Evolutionary conservation across 495 filamentous ascomycete species (phyloP).

Genomic region (Neurospora sp.): DNA sequence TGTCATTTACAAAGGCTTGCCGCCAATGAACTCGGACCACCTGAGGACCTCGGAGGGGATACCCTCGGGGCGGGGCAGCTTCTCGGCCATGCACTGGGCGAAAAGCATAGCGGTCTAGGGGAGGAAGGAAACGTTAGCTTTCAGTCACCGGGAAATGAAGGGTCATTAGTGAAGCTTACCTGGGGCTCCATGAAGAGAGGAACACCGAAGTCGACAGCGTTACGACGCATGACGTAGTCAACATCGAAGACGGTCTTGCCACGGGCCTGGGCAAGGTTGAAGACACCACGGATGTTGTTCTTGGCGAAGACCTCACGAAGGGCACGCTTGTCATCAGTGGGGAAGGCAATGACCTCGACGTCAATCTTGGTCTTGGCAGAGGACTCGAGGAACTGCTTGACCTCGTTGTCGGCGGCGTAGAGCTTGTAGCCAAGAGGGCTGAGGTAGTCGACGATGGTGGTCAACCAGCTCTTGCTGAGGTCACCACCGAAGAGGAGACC

Average conservation of each 20-base stretch:
- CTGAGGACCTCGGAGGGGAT: conserved; percentile 82
- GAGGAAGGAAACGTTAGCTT: conserved; percentile 14
- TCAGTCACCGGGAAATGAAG: neutral
- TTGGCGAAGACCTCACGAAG: conserved; percentile 94
- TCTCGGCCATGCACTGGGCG: conserved; percentile 90
- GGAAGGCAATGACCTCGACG: conserved; percentile 94
- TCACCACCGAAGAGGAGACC: conserved; percentile 92
- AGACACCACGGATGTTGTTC: conserved; percentile 89
- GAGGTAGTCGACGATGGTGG: conserved; percentile 71
- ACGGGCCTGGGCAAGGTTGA: conserved; percentile 81
- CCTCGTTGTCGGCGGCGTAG: conserved; percentile 68
- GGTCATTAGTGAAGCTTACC: conserved; percentile 45
- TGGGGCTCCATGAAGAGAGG: conserved; percentile 98
- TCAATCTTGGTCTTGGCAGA: conserved; percentile 50
- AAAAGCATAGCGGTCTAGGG: conserved; percentile 85
- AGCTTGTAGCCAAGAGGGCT: conserved; percentile 87
- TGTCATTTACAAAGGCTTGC: conserved; percentile 66
- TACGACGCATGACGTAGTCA: conserved; percentile 97
- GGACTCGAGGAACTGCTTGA: conserved; percentile 75
- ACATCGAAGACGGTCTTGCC: conserved; percentile 81
- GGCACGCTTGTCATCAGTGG: conserved; percentile 88
- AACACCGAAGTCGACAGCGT: conserved; percentile 96
- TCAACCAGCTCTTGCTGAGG: conserved; percentile 49
- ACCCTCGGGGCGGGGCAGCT: conserved; percentile 71
- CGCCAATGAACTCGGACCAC: conserved; percentile 91